These are phyloP conservation scores for Hypomontagnella monticulosa DNA, from an alignment of 495 filamentous ascomycete species.

Conservation along the genomic window DNA sequence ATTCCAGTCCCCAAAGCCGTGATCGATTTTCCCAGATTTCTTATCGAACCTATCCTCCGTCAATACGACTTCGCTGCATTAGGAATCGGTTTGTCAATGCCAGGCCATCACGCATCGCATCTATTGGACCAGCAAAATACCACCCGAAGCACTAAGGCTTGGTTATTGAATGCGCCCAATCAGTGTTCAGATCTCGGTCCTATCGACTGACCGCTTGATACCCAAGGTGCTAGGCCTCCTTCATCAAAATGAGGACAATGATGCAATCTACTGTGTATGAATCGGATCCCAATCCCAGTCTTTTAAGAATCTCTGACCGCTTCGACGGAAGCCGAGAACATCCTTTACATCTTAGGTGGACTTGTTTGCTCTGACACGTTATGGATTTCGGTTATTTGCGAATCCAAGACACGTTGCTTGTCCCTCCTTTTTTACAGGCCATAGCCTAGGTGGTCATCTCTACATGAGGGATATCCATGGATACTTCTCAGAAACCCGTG, in stretches of 20 bases:
- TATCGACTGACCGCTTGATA: slow-evolving; percentile 28
- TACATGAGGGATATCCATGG: slow-evolving; percentile 13
- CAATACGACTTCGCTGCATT: slow-evolving; percentile 32
- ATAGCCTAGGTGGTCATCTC: slow-evolving; percentile 4
- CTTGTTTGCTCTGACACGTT: slow-evolving; percentile 5
- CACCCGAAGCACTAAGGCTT: slow-evolving; percentile 14
- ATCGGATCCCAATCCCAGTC: slow-evolving; percentile 7
- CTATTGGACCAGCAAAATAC: slow-evolving; percentile 25
- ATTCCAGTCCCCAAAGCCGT: slow-evolving; percentile 1
- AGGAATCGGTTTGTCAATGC: slow-evolving; percentile 7
- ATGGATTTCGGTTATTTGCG: slow-evolving; percentile 21
- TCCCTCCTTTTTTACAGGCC: slow-evolving; percentile 29
- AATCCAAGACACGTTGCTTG: slow-evolving; percentile 34
- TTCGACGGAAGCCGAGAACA: slow-evolving; percentile 8
- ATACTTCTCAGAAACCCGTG: slow-evolving; percentile 3
- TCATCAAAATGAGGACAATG: slow-evolving; percentile 24
- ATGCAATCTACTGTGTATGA: slow-evolving; percentile 25
- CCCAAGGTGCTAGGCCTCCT: slow-evolving; percentile 18
- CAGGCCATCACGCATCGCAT: slow-evolving; percentile 8
- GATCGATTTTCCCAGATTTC: slow-evolving; percentile 17
- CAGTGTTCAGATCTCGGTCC: slow-evolving; percentile 7
- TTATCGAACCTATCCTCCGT: slow-evolving; percentile 29
- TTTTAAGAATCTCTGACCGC: slow-evolving; percentile 30
- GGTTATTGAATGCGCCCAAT: slow-evolving; percentile 24
- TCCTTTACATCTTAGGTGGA: neutral